Evolutionary conservation across 2,329 filamentous ascomycete genomes (phyloP).

Genomic region (Scleromitrula shiraiana): DNA sequence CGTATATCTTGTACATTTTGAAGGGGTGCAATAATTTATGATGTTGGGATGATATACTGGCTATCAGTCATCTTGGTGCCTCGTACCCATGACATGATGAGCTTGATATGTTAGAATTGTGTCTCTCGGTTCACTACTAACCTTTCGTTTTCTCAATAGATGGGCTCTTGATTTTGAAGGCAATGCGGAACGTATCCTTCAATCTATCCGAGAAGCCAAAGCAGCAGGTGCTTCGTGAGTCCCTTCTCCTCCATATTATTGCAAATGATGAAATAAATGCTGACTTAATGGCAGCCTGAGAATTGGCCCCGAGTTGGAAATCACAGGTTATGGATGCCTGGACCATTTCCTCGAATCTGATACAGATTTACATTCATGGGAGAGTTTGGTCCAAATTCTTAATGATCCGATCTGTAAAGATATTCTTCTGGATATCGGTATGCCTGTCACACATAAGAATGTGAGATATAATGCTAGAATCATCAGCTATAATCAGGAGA

Average conservation of each 20-base stretch:
- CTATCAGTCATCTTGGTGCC: no score
- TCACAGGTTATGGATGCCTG: constrained; percentile 46
- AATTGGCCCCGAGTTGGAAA: constrained; percentile 39
- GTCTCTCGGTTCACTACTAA: no score
- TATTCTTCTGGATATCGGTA: constrained; percentile 58
- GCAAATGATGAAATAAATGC: background rate
- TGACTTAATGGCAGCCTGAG: no score
- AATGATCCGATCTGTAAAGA: constrained; percentile 50
- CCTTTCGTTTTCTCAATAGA: no score
- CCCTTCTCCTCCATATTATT: background rate
- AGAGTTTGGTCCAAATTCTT: constrained; percentile 47
- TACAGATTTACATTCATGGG: constrained; percentile 40
- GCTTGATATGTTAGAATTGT: no score
- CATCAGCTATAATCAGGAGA: constrained; percentile 50
- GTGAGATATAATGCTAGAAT: constrained; percentile 54
- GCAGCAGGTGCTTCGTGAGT: constrained; percentile 42
- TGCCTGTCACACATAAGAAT: constrained; percentile 55
- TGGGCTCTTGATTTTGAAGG: constrained; percentile 11
- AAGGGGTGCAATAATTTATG: no score
- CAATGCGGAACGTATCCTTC: constrained; percentile 43
- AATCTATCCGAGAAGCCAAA: constrained; percentile 49
- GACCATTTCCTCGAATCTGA: constrained; percentile 33
- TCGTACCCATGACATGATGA: no score
- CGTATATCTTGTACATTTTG: no score
- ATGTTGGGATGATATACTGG: no score